Base-by-base conservation (phyloP, 345 rosid species). In the Syzygium oleosum region DNA sequence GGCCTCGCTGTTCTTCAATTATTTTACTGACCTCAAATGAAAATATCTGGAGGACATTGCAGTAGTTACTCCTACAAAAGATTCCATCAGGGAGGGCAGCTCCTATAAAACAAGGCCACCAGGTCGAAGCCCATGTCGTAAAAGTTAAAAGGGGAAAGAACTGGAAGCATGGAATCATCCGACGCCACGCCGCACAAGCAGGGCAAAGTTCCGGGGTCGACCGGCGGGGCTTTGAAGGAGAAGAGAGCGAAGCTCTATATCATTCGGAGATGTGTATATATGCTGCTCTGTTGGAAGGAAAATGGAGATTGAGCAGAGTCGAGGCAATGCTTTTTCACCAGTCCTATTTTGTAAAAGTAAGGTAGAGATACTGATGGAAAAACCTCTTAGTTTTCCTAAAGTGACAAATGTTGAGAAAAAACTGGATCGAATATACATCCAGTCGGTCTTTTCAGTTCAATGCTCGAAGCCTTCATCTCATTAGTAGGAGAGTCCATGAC, bases 221-320 rank as follows among this genome's bases (percentile, higher is more conserved):
- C 92, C 87, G 88, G 58, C 15, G 85, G 88, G 88, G 84, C 84
- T 84, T 87, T 94, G 90, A 94, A 93, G 94, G 94, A 92, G 89
- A 93, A 94, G 87, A 93, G 92, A 88, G 91, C 95, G 41, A 94
- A 94, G 90, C 51, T 94, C 46, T 95, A 94, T 90, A 92, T 95
- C 87, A 91, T 96, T 12, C 91, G 92, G 56, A 93, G 92, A 9
- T 96, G 98, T 51, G 87, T 95, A 29, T 87, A 86, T 84, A 94
- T 94, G 96, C 95, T 93, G 90, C 92, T 94, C 84, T 95, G 98
- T 90, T 96, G 97, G 97, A 93, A 89, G 93, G 92, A 94, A 88
- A 87, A 92, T 87, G 90, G 94, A 87, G 94, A 92, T 85, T 88
- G 89, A 88, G 87, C 73, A 55, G 53, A 87, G 51, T 31, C 29